Base-by-base conservation (phyloP, 2,329 filamentous ascomycete species). In the Trichoderma atrobrunneum region DNA sequence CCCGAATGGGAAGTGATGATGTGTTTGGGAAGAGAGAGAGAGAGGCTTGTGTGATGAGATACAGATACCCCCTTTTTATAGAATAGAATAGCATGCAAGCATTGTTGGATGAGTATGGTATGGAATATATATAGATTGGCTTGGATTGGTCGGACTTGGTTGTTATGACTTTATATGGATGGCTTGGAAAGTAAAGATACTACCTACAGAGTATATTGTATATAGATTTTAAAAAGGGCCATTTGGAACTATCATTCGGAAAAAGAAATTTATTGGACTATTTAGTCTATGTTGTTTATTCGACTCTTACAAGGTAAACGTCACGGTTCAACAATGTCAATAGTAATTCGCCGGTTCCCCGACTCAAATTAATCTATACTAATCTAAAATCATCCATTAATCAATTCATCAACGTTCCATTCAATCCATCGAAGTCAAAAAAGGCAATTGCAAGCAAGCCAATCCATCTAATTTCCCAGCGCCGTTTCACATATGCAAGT, bases 1-100 rank as follows among this genome's bases (percentile, higher is more conserved):
- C 70, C 80, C 79, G 54, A 80, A 78, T 76, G 76, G 67, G 14
- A 78, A 74, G 73, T 76, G 71, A 77, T 51, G 43, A 51, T 43
- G 36, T 34, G 36, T 39, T 48, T n/a, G 56, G 12, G 26, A 26
- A 57, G 72, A 68, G 67, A 39, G 59, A 28, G 36, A 30, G 16
- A 26, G 11, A 18, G 8, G 21, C 28, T 43, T 60, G 65, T 18
- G 36, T 48, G 36, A 26, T 34, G 24, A 32, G 34, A 56, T 36
- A 11, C n/a, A 32, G 51, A 57, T 60, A 68, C 36, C 36, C 56
- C 39, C 39, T 43, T n/a, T 57, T 56, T 62, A 28, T 57, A 56
- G 21, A 63, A 43, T 28, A 43, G 21, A 63, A 39, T 62, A 18
- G 59, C 60, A 48, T 48, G 60, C 34, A 36, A 28, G 60, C 60